Percentiles rank a stretch among this genome's conserved stretches.
Evolutionary conservation across 2,329 filamentous ascomycete species (phyloP).

Genomic region (Penicillium sp.): DNA sequence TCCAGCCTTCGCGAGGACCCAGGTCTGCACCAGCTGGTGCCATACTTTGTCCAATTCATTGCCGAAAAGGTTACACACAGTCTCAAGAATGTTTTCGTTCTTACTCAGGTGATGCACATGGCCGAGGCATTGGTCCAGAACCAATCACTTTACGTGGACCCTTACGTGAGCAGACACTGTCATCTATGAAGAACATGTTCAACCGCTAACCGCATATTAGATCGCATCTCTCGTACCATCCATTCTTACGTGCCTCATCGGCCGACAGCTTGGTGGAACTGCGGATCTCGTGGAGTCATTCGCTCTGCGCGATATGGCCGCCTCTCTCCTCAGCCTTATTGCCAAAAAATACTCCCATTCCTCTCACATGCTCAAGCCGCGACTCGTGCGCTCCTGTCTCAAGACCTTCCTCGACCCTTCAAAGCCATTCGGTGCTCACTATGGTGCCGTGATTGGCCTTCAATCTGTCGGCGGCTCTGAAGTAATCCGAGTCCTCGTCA

Average conservation of each 20-base stretch:
- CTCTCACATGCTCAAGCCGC: conserved; percentile 78
- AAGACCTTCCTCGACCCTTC: conserved; percentile 87
- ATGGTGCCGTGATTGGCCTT: conserved; percentile 80
- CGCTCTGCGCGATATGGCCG: conserved; percentile 77
- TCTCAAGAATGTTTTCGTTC: conserved; percentile 81
- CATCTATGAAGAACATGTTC: background rate
- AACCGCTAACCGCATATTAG: conserved; percentile 32
- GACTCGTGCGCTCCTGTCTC: conserved; percentile 87
- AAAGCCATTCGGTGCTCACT: conserved; percentile 79
- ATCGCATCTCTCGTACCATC: conserved; percentile 72
- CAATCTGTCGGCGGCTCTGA: conserved; percentile 70
- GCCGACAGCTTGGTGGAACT: conserved; percentile 68
- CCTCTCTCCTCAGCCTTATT: conserved; percentile 75
- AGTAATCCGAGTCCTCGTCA: conserved; percentile 60
- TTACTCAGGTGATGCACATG: conserved; percentile 90
- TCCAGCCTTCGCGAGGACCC: conserved; percentile 84
- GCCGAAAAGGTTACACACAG: conserved; percentile 94
- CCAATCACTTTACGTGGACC: conserved; percentile 70
- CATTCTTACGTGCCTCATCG: conserved; percentile 86
- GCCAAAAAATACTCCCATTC: conserved; percentile 75
- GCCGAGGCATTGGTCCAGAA: conserved; percentile 82
- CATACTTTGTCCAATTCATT: conserved; percentile 95
- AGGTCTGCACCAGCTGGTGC: conserved; percentile 88
- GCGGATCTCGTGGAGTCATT: conserved; percentile 62
- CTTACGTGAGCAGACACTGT: conserved; percentile 50